Conservation (phyloP, 805 yeast genomes). For the Cyberlindnera galapagoensis region DNA sequence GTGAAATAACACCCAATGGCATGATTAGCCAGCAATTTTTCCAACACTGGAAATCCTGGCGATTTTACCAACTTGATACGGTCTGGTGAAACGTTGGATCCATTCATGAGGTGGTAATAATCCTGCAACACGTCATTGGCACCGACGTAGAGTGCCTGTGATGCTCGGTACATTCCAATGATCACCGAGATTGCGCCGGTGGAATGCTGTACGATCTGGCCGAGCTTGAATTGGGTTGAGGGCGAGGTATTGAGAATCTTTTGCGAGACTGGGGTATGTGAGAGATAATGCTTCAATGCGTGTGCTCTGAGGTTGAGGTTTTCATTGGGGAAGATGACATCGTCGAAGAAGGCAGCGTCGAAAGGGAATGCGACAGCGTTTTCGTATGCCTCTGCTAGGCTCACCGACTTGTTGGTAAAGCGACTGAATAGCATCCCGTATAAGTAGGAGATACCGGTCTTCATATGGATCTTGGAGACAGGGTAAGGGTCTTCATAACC, state of each 20-base stretch:
- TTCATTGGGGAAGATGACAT: slow-evolving; percentile 1
- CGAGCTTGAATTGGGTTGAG: slow-evolving; percentile 1
- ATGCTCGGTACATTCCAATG: neutral
- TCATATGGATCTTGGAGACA: slow-evolving; percentile 9
- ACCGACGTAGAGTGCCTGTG: neutral
- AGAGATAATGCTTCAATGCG: slow-evolving; percentile 3
- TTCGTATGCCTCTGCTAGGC: neutral
- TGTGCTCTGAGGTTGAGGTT: slow-evolving; percentile 4
- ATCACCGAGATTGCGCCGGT: slow-evolving; percentile 7
- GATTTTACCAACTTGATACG: slow-evolving; percentile 1
- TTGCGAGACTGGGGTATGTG: neutral
- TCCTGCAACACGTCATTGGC: neutral
- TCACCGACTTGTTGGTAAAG: too few species aligned
- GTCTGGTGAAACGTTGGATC: slow-evolving; percentile 6
- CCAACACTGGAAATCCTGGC: slow-evolving; percentile 1
- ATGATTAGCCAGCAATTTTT: slow-evolving; percentile 6
- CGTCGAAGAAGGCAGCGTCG: slow-evolving; percentile 9
- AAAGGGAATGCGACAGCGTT: slow-evolving; percentile 8
- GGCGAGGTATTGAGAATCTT: neutral
- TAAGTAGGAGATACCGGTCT: slow-evolving; percentile 5
- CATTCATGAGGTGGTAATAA: slow-evolving; percentile 8
- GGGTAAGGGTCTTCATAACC: slow-evolving; percentile 9
- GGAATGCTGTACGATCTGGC: slow-evolving; percentile 9
- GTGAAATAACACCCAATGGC: slow-evolving; percentile 9
- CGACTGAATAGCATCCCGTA: too few species aligned